These are phyloP conservation scores for Chlamydomonas eustigma DNA, from an alignment of 139 green algal species.

Conservation along the genomic window DNA sequence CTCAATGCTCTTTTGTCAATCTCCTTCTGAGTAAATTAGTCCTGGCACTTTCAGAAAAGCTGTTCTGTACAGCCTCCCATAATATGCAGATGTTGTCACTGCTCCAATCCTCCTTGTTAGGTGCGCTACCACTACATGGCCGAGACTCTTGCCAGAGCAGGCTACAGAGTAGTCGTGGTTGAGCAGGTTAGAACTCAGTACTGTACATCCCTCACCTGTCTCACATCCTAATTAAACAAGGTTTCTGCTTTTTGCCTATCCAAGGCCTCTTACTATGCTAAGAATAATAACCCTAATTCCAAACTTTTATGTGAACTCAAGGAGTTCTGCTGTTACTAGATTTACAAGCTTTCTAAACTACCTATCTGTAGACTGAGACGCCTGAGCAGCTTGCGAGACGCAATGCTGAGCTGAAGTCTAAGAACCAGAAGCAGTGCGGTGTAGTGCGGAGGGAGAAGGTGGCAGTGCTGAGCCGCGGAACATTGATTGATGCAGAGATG, in stretches of 20 bases:
- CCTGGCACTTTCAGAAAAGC: too few species aligned
- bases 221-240: too few species aligned
- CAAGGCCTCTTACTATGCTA: too few species aligned
- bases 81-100: not conserved
- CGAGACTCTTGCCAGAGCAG: conserved; percentile 78
- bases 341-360: not conserved
- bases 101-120: too few species aligned
- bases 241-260: too few species aligned
- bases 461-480: conserved; percentile 74
- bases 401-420: conserved; percentile 65
- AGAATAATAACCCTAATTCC: too few species aligned
- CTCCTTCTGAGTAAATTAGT: too few species aligned
- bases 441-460: conserved; percentile 87
- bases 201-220: not conserved
- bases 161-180: conserved; percentile 87
- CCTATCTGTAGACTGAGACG: conserved; percentile 75
- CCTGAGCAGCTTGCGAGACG: conserved; percentile 78
- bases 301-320: too few species aligned
- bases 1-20: too few species aligned
- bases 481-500: conserved; percentile 90
- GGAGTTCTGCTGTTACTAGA: too few species aligned
- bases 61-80: too few species aligned
- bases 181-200: conserved; percentile 65
- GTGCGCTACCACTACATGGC: conserved; percentile 74
- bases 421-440: conserved; percentile 53